Conservation (phyloP, 768 basidiomycete genomes). For the Hypholoma fasciculare region DNA sequence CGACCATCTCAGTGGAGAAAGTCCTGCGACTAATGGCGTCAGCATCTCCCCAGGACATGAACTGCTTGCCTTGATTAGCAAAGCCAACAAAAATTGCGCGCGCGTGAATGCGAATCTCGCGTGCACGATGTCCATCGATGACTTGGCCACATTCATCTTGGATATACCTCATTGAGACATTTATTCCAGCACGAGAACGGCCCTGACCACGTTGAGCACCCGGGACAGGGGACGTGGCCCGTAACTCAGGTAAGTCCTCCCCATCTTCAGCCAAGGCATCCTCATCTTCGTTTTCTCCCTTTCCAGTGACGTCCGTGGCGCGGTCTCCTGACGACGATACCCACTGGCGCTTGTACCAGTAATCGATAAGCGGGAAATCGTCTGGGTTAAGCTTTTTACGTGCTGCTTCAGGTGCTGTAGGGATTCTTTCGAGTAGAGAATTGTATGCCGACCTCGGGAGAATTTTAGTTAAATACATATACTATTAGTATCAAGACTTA, state of each 20-base stretch:
- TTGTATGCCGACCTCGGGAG: slow-evolving; percentile 2
- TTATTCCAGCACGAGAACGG: slow-evolving; percentile 6
- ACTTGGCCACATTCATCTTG: background rate
- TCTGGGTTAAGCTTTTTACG: background rate
- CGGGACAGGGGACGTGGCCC: background rate
- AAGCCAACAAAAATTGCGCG: background rate
- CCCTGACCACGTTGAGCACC: slow-evolving; percentile 2
- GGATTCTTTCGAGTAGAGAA: background rate
- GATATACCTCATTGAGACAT: slow-evolving; percentile 10
- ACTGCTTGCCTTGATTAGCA: slow-evolving; percentile 4
- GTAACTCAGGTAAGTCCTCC: background rate
- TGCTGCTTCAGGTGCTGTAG: background rate
- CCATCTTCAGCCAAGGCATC: background rate
- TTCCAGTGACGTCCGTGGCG: background rate
- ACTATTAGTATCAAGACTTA: background rate
- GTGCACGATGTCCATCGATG: background rate
- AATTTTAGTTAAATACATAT: too few relatives aligned
- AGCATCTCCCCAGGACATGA: slow-evolving; percentile 9
- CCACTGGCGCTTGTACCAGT: slow-evolving; percentile 5
- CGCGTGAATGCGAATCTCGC: too few relatives aligned
- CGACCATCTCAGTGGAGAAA: slow-evolving; percentile 7
- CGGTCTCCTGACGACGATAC: background rate
- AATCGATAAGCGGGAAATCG: slow-evolving; percentile 1
- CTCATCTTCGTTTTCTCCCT: background rate
- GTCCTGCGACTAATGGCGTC: slow-evolving; percentile 2